Base-by-base conservation (phyloP, 2,329 filamentous ascomycete genomes). In the Epichloe baconii region DNA sequence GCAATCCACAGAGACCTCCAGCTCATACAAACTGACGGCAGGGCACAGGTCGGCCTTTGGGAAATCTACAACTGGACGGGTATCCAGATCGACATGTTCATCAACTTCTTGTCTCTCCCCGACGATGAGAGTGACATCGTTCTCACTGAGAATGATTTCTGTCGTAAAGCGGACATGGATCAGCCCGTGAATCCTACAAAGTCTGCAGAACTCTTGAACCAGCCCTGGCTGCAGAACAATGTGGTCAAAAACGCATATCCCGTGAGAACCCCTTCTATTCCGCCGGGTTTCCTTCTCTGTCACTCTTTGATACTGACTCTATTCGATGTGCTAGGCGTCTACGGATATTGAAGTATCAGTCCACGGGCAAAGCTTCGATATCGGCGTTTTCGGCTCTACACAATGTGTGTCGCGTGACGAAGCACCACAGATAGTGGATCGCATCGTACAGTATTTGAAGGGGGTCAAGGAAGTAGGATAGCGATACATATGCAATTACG, bases 21-120 rank as follows among this genome's bases (percentile, higher is more conserved):
- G 37, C 63, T 70, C 4, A 83, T 95, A 37, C 76, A 57, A 11
- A 52, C 53, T 74, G 19, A 73, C 57, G 26, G 66, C 67, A 2
- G 75, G 72, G 45, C 80, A 80, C 60, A 74, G 1, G 80, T 80
- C 0, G 80, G 80, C 1, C 68, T 95, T 1, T 79, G 78, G 68
- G 83, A 95, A 63, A 82, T 95, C 38, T 66, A 73, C 19, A 65
- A 74, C 15, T 95, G 88, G 88, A 91, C 86, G 0, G 85, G 84
- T 0, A 67, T 88, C 2, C 71, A 66, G 50, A 65, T 95, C 1
- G 77, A 86, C 57, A 81, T 77, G 0, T 91, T 87, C 67, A 80
- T 95, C 59, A 96, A 96, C 63, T 93, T 95, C 56, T 66, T 95
- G 17, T 80, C 73, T 48, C 64, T 81, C 5, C 76, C 76, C 0